Percentiles rank a stretch among this genome's conserved stretches.
Evolutionary conservation across 257 asterid species (phyloP).

Genomic region (Orobanche coerulescens): DNA sequence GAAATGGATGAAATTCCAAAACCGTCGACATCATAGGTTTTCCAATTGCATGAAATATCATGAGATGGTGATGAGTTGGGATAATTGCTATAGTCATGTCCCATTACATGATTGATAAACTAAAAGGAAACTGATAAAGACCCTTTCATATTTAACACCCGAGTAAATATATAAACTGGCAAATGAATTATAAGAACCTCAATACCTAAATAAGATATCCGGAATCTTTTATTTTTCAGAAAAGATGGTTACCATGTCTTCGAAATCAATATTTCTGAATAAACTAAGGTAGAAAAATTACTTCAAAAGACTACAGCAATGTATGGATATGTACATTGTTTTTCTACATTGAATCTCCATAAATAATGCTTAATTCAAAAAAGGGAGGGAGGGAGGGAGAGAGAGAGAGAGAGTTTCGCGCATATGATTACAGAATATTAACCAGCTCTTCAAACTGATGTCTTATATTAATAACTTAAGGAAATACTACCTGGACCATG

Average conservation of each 20-base stretch:
- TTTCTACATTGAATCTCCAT: neutral
- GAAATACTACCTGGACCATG: slow-evolving; percentile 28
- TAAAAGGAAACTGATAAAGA: slow-evolving; percentile 1
- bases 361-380: slow-evolving; percentile 8
- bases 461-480: slow-evolving; percentile 8
- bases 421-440: neutral
- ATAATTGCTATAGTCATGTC: no score
- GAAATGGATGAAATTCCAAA: no score
- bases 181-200: neutral
- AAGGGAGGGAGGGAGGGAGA: neutral
- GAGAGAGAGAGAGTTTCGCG: neutral
- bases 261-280: neutral
- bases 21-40: no score
- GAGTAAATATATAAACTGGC: neutral
- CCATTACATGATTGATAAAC: neutral
- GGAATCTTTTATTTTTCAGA: neutral
- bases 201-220: neutral
- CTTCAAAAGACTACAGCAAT: neutral
- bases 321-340: slow-evolving; percentile 6
- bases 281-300: neutral
- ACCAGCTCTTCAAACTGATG: neutral
- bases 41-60: no score
- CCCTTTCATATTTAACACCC: neutral
- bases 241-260: neutral
- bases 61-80: no score